These are phyloP conservation scores for Juncus effusus DNA, from an alignment of 176 grass and related monocot species.

Conservation along the genomic window DNA sequence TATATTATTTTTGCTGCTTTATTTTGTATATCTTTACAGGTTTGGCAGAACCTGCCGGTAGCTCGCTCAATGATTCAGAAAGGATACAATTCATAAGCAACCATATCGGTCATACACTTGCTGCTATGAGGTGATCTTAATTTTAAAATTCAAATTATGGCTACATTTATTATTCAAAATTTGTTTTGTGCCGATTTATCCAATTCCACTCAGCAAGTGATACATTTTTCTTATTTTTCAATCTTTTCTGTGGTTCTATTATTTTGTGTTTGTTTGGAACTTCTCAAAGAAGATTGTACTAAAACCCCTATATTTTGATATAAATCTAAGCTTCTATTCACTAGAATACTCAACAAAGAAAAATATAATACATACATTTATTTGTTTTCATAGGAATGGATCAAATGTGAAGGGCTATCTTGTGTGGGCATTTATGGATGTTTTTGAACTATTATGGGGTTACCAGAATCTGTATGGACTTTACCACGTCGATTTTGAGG, in stretches of 20 bases:
- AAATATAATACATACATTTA: neutral
- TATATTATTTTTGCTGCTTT: too few relatives aligned
- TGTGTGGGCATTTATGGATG: slow-evolving; percentile 56
- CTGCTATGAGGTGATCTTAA: slow-evolving; percentile 50
- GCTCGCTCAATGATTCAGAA: slow-evolving; percentile 35
- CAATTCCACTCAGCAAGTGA: too few relatives aligned
- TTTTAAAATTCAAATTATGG: too few relatives aligned
- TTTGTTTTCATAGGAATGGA: slow-evolving; percentile 47
- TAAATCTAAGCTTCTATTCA: too few relatives aligned
- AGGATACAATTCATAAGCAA: slow-evolving; percentile 49
- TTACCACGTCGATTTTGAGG: slow-evolving; percentile 53
- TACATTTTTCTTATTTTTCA: too few relatives aligned
- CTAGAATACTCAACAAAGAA: too few relatives aligned
- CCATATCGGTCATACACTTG: slow-evolving; percentile 39
- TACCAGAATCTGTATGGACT: slow-evolving; percentile 42
- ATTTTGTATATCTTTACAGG: slow-evolving; percentile 31
- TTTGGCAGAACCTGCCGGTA: slow-evolving; percentile 14
- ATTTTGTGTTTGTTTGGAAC: too few relatives aligned
- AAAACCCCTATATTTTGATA: too few relatives aligned
- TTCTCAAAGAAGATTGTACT: too few relatives aligned
- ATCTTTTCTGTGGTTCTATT: too few relatives aligned
- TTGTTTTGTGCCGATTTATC: neutral
- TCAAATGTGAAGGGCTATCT: slow-evolving; percentile 64
- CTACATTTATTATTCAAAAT: too few relatives aligned
- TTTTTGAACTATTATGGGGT: slow-evolving; percentile 47